Conservation (phyloP, 1,139 yeast species). For the Saccharomyces hybrid region DNA sequence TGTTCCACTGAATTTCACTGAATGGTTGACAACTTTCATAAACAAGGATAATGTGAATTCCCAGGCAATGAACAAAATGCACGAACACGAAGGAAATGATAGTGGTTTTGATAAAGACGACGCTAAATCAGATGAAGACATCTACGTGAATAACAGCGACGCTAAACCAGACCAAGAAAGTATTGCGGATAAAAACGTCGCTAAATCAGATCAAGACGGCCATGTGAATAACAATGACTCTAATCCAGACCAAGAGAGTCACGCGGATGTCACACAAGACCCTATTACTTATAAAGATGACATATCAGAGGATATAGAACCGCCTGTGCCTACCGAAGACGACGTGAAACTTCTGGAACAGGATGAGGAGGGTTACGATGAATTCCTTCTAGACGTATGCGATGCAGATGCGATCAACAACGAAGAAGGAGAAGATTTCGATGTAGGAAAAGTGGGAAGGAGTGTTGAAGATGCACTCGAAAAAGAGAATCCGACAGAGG, state of each 20-base stretch:
- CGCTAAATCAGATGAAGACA: no score
- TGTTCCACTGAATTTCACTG: conserved; percentile 13
- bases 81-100: background rate
- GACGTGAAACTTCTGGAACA: background rate
- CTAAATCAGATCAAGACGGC: background rate
- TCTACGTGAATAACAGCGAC: no score
- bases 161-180: no score
- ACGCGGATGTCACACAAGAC: background rate
- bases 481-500: background rate
- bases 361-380: background rate
- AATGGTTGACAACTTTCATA: conserved; percentile 19
- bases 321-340: background rate
- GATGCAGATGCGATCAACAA: background rate
- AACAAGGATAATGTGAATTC: conserved; percentile 7
- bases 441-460: background rate
- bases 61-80: background rate
- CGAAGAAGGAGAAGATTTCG: background rate
- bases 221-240: background rate
- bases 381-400: background rate
- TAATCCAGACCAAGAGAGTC: background rate
- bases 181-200: no score
- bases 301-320: background rate
- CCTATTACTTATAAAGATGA: background rate
- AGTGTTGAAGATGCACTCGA: background rate
- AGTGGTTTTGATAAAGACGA: no score